Percentiles rank a stretch among this genome's conserved stretches.
phyloP scores from a whole-genome alignment of 2,329 filamentous ascomycete species.

The Fusarium sp. region DNA sequence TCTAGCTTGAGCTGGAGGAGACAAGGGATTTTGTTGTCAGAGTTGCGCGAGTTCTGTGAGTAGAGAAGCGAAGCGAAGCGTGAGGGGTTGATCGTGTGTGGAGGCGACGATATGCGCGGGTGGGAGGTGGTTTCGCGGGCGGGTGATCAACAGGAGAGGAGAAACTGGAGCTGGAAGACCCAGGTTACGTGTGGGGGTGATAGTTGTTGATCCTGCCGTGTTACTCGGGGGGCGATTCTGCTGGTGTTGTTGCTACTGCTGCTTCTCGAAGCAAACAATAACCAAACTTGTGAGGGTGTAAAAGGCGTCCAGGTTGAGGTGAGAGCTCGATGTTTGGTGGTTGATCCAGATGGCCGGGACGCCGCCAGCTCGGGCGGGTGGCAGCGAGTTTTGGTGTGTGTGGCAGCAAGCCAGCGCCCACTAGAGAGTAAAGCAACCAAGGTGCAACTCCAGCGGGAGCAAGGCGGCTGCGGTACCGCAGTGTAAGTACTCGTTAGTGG shows the following conservation, averaged over 20 bases:
- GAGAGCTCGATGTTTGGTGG: conserved; percentile 27
- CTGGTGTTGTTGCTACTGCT: conserved; percentile 17
- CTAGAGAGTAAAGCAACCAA: neutral
- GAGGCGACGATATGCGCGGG: conserved; percentile 35
- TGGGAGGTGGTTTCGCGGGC: conserved; percentile 19
- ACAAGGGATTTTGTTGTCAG: conserved; percentile 10
- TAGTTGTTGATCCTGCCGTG: neutral
- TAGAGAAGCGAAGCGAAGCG: conserved; percentile 3
- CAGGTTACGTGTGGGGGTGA: conserved; percentile 20
- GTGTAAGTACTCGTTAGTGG: conserved; percentile 32
- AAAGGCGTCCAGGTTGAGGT: conserved; percentile 8
- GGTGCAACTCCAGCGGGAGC: conserved; percentile 17
- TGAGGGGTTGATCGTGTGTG: conserved; percentile 38
- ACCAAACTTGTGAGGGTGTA: conserved; percentile 10
- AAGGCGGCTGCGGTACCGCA: conserved; percentile 23
- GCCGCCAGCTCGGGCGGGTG: conserved; percentile 41
- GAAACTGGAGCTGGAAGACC: conserved; percentile 23
- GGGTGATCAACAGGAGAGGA: conserved; percentile 40
- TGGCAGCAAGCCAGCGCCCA: conserved; percentile 14
- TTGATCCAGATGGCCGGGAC: conserved; percentile 47
- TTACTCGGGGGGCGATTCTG: conserved; percentile 8
- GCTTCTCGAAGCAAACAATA: conserved; percentile 10
- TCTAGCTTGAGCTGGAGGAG: conserved; percentile 1
- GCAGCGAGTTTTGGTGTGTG: conserved; percentile 41
- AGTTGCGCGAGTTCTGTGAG: conserved; percentile 30